Base-by-base conservation (phyloP, 805 yeast genomes). In the Hanseniaspora valbyensis region DNA sequence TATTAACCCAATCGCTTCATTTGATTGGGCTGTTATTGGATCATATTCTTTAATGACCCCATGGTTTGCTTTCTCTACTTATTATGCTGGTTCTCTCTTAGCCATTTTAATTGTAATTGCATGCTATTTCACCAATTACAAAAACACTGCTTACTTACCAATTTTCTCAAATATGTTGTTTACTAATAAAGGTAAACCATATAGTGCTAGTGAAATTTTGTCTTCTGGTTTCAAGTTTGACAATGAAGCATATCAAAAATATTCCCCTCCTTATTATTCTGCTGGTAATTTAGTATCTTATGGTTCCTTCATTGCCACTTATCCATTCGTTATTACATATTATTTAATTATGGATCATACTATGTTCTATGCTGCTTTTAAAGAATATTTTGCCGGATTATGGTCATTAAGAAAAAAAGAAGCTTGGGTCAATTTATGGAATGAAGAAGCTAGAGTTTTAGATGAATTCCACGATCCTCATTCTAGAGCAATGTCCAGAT, bases 261-360 rank as follows among this genome's bases (percentile, higher is more conserved):
- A 78, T 59, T 77, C 82, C 0, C 82, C 83, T 7, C 86, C 87
- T 8, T 80, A 72, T 61, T 78, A 77, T 58, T 60, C 77, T 28
- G 84, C 86, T 5, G 83, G 79, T 1, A 76, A 76, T 59, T 62
- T 79, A 53, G 75, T 80, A 9, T 61, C 70, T 19, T 79, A 78
- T 57, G 83, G 83, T 18, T 73, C 78, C 0, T 72, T 68, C 58
- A 77, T 77, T 60, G 74, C 75, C 34, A 61, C 74, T 43, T 76
- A 77, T 56, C 81, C 84, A 4, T 72, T 78, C 56, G 69, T 76
- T 18, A 70, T 79, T 19, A 59, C 73, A 0, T 76, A 76, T 58
- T 71, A 76, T 22, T 57, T 71, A 42, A 59, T 66, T 36, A 70
- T 70, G 34, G 78, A 77, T 53, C 65, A 75, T 69, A 60, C 59